Evolutionary conservation across 805 yeast species (phyloP).

Genomic region (Starmerella riodocensis): DNA sequence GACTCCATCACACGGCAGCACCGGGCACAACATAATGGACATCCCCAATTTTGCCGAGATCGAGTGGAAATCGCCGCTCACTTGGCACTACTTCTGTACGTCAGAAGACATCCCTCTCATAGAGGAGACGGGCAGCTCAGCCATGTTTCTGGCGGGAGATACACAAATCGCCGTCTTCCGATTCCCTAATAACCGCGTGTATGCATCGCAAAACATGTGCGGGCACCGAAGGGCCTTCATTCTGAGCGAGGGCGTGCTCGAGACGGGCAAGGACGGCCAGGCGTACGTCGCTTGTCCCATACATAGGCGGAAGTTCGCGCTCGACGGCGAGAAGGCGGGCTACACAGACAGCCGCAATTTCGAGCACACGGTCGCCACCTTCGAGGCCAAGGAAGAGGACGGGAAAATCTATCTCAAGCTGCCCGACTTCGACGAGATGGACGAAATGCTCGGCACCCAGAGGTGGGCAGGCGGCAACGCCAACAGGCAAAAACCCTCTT

Average conservation of each 20-base stretch:
- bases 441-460: slow-evolving; percentile 29
- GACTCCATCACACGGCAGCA: too few species aligned
- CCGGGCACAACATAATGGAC: background rate
- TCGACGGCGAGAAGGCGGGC: slow-evolving; percentile 24
- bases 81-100: slow-evolving; percentile 26
- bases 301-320: slow-evolving; percentile 28
- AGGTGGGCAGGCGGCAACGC: too few species aligned
- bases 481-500: background rate
- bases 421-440: slow-evolving; percentile 28
- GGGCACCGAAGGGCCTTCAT: slow-evolving; percentile 33
- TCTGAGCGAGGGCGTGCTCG: slow-evolving; percentile 28
- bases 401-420: slow-evolving; percentile 26
- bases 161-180: slow-evolving; percentile 31
- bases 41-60: slow-evolving; percentile 6
- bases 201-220: slow-evolving; percentile 33
- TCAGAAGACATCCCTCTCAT: slow-evolving; percentile 24
- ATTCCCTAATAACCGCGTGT: slow-evolving; percentile 24
- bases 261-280: slow-evolving; percentile 26
- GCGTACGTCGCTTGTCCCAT: slow-evolving; percentile 31
- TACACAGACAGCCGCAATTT: slow-evolving; percentile 26
- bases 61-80: slow-evolving; percentile 25
- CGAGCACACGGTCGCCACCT: slow-evolving; percentile 28
- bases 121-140: slow-evolving; percentile 26
- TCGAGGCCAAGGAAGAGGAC: slow-evolving; percentile 27
- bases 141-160: slow-evolving; percentile 27